These are phyloP conservation scores for Chloranthus sessilifolius DNA, from an alignment of 164 flowering plant species.

Conservation along the genomic window DNA sequence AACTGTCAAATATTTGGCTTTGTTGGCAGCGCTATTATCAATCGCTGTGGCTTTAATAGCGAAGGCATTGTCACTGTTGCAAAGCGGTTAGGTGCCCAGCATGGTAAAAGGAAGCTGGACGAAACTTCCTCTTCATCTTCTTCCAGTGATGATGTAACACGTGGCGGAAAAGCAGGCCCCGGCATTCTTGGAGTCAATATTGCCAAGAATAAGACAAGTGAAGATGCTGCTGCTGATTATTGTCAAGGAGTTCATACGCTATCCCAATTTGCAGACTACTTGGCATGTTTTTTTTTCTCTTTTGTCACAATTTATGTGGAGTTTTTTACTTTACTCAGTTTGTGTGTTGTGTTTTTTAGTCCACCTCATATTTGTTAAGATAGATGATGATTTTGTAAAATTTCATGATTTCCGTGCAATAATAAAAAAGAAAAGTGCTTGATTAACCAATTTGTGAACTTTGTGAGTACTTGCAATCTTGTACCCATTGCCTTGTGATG, in stretches of 20 bases:
- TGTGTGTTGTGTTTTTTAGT: neutral
- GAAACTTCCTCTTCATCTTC: constrained; percentile 66
- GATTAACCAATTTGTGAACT: no score
- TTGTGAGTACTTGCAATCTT: no score
- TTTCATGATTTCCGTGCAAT: no score
- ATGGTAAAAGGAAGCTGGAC: constrained; percentile 90
- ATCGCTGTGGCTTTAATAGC: constrained; percentile 92
- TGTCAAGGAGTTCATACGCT: constrained; percentile 97
- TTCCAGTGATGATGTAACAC: constrained; percentile 49
- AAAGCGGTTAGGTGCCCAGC: constrained; percentile 90
- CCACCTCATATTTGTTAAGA: no score
- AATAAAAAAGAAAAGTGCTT: no score
- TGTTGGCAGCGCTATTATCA: constrained; percentile 81
- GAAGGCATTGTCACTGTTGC: constrained; percentile 96
- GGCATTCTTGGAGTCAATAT: constrained; percentile 98
- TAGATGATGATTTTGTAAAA: no score
- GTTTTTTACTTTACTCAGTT: neutral
- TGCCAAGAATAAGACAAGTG: constrained; percentile 96
- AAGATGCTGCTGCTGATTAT: constrained; percentile 95
- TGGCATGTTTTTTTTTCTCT: constrained; percentile 42
- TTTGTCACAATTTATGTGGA: neutral
- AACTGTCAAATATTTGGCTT: constrained; percentile 10
- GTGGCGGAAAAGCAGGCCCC: constrained; percentile 97
- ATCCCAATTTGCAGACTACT: constrained; percentile 96
- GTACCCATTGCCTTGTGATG: no score